phyloP scores from a whole-genome alignment of 2,329 filamentous ascomycete species.

The Botryotinia calthae region DNA sequence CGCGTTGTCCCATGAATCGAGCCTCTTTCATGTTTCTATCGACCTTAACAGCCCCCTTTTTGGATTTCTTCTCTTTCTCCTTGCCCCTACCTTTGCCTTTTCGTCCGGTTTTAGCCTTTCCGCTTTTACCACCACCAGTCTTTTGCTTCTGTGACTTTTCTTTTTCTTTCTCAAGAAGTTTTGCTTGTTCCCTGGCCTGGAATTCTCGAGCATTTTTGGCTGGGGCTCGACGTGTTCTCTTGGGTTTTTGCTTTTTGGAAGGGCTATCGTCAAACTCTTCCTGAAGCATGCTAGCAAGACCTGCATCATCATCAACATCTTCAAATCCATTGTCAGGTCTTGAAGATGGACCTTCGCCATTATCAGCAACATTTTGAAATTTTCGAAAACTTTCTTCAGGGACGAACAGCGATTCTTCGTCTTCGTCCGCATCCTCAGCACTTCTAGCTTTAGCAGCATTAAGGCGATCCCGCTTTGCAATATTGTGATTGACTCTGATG shows the following conservation, averaged over 20 bases:
- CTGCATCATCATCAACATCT: constrained; percentile 11
- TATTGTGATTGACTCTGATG: not conserved
- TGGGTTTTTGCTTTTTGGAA: constrained; percentile 19
- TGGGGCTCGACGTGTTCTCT: constrained; percentile 27
- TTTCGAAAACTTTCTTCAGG: constrained; percentile 23
- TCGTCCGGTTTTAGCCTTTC: constrained; percentile 13
- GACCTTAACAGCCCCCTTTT: constrained; percentile 18
- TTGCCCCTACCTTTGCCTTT: constrained; percentile 23
- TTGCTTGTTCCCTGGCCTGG: constrained; percentile 17
- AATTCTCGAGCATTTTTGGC: constrained; percentile 30
- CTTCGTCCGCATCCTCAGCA: not conserved
- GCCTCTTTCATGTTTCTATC: constrained; percentile 5
- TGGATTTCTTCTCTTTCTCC: constrained; percentile 3
- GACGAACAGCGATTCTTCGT: constrained; percentile 27
- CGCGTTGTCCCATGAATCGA: not conserved
- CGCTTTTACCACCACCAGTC: not conserved
- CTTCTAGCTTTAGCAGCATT: not conserved
- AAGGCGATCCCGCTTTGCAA: constrained; percentile 3
- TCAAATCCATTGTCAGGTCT: constrained; percentile 8
- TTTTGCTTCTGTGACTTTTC: constrained; percentile 29
- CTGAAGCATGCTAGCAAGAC: constrained; percentile 22
- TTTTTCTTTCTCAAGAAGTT: constrained; percentile 27
- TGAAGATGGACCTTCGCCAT: constrained; percentile 16
- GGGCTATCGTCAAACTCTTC: constrained; percentile 19
- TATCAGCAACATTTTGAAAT: not conserved